A percentile compares a stretch with the other conserved stretches of the same genome.
Evolutionary conservation across 2,329 filamentous ascomycete species (phyloP).

Genomic region (Paraphaeosphaeria sporulosa): DNA sequence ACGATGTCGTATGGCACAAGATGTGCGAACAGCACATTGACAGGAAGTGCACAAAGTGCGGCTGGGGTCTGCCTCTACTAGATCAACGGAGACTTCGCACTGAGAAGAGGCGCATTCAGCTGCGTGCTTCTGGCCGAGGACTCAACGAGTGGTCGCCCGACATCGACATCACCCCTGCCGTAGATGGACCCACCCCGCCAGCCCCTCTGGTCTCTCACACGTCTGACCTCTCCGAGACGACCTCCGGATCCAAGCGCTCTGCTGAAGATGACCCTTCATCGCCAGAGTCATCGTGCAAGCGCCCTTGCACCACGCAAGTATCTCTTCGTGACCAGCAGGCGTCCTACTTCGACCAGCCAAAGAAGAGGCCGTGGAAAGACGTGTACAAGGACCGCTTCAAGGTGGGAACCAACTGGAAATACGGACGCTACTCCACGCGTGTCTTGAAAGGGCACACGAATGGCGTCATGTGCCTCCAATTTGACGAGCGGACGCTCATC

Average conservation of each 20-base stretch:
- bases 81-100: conserved; percentile 88
- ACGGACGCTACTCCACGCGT: conserved; percentile 84
- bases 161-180: conserved; percentile 57
- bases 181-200: conserved; percentile 41
- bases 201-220: conserved; percentile 16
- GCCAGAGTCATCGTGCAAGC: conserved; percentile 42
- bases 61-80: conserved; percentile 89
- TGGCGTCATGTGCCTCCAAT: conserved; percentile 79
- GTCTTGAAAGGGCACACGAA: conserved; percentile 88
- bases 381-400: conserved; percentile 96
- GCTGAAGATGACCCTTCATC: conserved; percentile 32
- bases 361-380: conserved; percentile 85
- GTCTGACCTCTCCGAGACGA: conserved; percentile 25
- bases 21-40: conserved; percentile 99
- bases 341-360: conserved; percentile 58
- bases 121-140: conserved; percentile 68
- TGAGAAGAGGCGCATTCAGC: conserved; percentile 84
- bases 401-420: conserved; percentile 97
- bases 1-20: conserved; percentile 96
- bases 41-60: conserved; percentile 91
- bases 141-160: conserved; percentile 62
- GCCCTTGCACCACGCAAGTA: conserved; percentile 36
- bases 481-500: conserved; percentile 89
- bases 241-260: conserved; percentile 39
- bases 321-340: conserved; percentile 45